Conservation (phyloP, 805 yeast genomes). For the Candida boleticola region DNA sequence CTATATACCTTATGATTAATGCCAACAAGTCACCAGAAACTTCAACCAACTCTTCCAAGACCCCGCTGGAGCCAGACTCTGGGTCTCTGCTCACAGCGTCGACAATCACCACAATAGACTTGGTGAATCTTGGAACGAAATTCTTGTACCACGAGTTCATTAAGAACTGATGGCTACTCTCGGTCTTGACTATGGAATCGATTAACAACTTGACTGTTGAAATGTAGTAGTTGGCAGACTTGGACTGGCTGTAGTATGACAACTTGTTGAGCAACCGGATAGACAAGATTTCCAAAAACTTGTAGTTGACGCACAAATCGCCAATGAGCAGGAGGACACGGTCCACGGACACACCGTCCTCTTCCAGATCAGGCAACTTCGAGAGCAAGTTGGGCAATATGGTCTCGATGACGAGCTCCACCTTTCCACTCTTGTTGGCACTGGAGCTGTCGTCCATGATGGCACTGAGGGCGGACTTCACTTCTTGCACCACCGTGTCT, state of each 20-base stretch:
- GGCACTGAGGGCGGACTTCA: constrained; percentile 52
- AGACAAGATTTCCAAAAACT: constrained; percentile 43
- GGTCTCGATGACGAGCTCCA: constrained; percentile 19
- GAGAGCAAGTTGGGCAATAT: constrained; percentile 25
- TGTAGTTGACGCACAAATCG: constrained; percentile 37
- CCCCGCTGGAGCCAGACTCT: background rate
- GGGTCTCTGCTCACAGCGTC: background rate
- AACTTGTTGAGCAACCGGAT: constrained; percentile 44
- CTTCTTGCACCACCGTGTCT: constrained; percentile 50
- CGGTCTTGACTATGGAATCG: constrained; percentile 26
- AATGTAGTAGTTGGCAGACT: constrained; percentile 5
- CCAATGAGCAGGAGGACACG: constrained; percentile 20
- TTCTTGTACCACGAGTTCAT: constrained; percentile 42
- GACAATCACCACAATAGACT: background rate
- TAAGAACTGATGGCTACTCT: constrained; percentile 30
- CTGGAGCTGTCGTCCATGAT: constrained; percentile 30
- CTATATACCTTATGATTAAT: constrained; percentile 37
- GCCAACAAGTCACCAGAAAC: constrained; percentile 42
- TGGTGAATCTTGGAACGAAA: constrained; percentile 38
- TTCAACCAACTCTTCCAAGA: constrained; percentile 28
- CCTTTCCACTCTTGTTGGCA: constrained; percentile 8
- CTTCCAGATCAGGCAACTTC: constrained; percentile 19
- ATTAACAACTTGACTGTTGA: constrained; percentile 21
- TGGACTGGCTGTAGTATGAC: constrained; percentile 7
- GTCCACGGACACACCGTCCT: constrained; percentile 16